These are phyloP conservation scores for Aureobasidium subglaciale DNA, from an alignment of 2,329 filamentous ascomycete genomes.

Conservation along the genomic window DNA sequence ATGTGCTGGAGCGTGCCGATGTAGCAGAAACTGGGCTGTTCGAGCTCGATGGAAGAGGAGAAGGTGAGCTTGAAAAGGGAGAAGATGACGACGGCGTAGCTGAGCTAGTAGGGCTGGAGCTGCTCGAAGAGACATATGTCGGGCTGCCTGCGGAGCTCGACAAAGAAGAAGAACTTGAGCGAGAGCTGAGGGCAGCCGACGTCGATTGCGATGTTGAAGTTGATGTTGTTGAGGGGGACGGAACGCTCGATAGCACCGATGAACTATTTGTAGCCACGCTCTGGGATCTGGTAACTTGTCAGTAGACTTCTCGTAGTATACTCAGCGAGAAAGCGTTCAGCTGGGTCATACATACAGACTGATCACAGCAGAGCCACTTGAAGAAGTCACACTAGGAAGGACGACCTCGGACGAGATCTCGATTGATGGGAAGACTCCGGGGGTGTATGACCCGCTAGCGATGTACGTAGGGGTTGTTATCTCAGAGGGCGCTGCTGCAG, in stretches of 20 bases:
- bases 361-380: not conserved
- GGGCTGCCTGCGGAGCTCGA: no score
- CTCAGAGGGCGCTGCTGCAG: not conserved
- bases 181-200: no score
- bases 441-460: no score
- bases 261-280: no score
- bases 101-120: not conserved
- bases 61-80: no score
- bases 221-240: no score
- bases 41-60: not conserved
- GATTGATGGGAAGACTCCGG: not conserved
- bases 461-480: no score
- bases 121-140: not conserved
- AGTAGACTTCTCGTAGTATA: no score
- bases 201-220: no score
- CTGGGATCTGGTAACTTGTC: no score
- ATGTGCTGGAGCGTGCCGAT: not conserved
- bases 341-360: conserved; percentile 6
- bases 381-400: not conserved
- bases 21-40: not conserved
- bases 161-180: not conserved
- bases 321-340: not conserved
- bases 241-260: not conserved
- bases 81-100: no score
- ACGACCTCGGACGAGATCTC: not conserved